These are phyloP conservation scores for Salix caprea DNA, from an alignment of 345 rosid genomes.

Conservation along the genomic window DNA sequence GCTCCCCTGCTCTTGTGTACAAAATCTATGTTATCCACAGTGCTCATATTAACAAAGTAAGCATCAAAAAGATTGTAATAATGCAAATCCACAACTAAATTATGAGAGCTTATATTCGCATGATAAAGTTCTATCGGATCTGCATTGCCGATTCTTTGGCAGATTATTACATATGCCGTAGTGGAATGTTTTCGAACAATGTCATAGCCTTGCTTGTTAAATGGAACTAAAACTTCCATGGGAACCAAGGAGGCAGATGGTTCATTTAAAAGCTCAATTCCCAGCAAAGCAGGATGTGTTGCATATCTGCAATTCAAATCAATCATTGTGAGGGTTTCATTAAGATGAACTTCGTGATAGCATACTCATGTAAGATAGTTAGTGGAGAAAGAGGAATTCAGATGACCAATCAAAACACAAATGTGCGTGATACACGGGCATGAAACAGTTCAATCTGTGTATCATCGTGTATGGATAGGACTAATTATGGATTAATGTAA, in stretches of 20 bases:
- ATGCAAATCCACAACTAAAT: slow-evolving; percentile 66
- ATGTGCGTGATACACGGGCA: too few species aligned
- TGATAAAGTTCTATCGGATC: slow-evolving; percentile 63
- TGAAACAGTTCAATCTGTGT: too few species aligned
- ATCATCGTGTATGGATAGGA: too few species aligned
- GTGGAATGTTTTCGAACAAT: slow-evolving; percentile 51
- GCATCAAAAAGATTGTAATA: slow-evolving; percentile 69
- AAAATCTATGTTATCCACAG: slow-evolving; percentile 47
- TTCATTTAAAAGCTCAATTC: slow-evolving; percentile 69
- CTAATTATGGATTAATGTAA: too few species aligned
- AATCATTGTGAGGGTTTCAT: too few species aligned
- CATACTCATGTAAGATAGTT: too few species aligned
- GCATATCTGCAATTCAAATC: slow-evolving; percentile 42
- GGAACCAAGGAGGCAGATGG: slow-evolving; percentile 60
- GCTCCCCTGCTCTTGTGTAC: slow-evolving; percentile 50
- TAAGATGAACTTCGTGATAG: too few species aligned
- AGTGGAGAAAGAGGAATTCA: too few species aligned
- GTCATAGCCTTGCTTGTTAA: slow-evolving; percentile 59
- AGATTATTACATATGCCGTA: slow-evolving; percentile 53
- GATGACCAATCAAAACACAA: too few species aligned
- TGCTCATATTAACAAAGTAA: slow-evolving; percentile 49
- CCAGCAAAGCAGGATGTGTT: slow-evolving; percentile 55
- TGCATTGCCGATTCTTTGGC: slow-evolving; percentile 77
- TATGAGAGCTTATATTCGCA: slow-evolving; percentile 53
- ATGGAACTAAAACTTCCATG: slow-evolving; percentile 50